Evolutionary conservation across 2,329 filamentous ascomycete species (phyloP).

Genomic region (Chrysoporthe puriensis): DNA sequence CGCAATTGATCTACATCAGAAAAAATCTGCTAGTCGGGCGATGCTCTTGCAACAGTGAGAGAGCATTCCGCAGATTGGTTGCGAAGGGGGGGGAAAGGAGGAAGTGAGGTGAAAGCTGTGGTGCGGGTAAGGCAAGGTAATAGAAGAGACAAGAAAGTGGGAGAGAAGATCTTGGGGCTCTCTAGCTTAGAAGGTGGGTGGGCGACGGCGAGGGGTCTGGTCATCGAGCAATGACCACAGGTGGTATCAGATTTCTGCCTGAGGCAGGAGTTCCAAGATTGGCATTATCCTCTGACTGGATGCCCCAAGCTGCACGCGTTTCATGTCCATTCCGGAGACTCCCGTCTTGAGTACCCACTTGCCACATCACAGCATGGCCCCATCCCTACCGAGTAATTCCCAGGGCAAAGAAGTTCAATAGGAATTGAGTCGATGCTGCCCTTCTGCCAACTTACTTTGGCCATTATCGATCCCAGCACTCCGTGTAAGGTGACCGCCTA

Average conservation of each 20-base stretch:
- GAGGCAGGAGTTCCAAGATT: not conserved
- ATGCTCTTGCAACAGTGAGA: not conserved
- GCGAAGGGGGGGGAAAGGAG: not conserved
- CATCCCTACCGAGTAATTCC: not conserved
- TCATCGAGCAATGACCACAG: constrained; percentile 1
- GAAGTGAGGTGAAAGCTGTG: not conserved
- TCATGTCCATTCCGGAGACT: not conserved
- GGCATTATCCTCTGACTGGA: not conserved
- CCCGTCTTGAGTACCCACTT: not conserved
- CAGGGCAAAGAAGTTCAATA: not conserved
- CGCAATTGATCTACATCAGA: constrained; percentile 7
- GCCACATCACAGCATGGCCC: not conserved
- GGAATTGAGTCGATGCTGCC: not conserved
- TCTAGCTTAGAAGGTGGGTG: constrained; percentile 16
- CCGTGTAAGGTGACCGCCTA: not conserved
- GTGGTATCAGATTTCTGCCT: not conserved
- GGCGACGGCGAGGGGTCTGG: constrained; percentile 12
- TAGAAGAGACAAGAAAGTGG: constrained; percentile 14
- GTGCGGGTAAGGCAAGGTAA: constrained; percentile 4
- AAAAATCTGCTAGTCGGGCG: not conserved
- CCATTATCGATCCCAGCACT: not conserved
- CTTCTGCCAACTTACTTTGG: not conserved
- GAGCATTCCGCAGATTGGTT: constrained; percentile 11
- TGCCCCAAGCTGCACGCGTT: not conserved
- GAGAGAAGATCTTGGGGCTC: constrained; percentile 15